phyloP scores from a whole-genome alignment of 1,284 basidiomycete genomes.

The Lignosus rhinocerotis region DNA sequence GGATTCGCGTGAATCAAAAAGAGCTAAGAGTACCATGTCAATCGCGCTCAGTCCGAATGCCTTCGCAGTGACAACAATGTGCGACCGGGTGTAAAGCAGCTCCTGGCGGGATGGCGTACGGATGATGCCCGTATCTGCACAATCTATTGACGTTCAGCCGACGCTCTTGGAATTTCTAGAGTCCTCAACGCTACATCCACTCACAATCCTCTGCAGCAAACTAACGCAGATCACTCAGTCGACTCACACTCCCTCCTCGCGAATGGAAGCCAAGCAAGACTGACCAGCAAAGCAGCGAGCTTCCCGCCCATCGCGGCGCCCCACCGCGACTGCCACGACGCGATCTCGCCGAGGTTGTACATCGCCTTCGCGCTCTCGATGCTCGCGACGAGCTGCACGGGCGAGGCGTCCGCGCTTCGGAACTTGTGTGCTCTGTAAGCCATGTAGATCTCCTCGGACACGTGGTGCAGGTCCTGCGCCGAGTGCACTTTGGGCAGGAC shows the following conservation, averaged over 20 bases:
- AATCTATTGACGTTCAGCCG: slow-evolving; percentile 45
- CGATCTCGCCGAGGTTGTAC: slow-evolving; percentile 62
- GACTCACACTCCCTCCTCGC: background rate
- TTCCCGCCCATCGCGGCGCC: slow-evolving; percentile 46
- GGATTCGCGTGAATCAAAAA: too few species aligned
- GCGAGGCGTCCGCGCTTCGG: slow-evolving; percentile 27
- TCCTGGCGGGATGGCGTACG: slow-evolving; percentile 78
- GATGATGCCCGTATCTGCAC: slow-evolving; percentile 84
- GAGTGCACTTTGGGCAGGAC: slow-evolving; percentile 83
- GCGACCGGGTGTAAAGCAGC: slow-evolving; percentile 84
- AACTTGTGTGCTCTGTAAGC: slow-evolving; percentile 26
- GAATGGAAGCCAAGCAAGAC: slow-evolving; percentile 22
- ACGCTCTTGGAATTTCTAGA: background rate
- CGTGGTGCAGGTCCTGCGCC: slow-evolving; percentile 59
- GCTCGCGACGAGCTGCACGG: slow-evolving; percentile 69
- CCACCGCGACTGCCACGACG: slow-evolving; percentile 55
- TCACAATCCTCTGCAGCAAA: slow-evolving; percentile 91
- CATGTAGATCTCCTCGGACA: slow-evolving; percentile 50
- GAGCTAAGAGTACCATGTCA: slow-evolving; percentile 68
- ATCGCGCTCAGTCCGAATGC: slow-evolving; percentile 85
- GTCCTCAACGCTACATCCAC: slow-evolving; percentile 17
- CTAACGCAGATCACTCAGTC: slow-evolving; percentile 37
- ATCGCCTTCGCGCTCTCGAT: slow-evolving; percentile 77
- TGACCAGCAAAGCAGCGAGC: slow-evolving; percentile 56
- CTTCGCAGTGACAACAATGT: slow-evolving; percentile 83